Conservation (phyloP, 306 rosid species). For the Begonia masoniana region DNA sequence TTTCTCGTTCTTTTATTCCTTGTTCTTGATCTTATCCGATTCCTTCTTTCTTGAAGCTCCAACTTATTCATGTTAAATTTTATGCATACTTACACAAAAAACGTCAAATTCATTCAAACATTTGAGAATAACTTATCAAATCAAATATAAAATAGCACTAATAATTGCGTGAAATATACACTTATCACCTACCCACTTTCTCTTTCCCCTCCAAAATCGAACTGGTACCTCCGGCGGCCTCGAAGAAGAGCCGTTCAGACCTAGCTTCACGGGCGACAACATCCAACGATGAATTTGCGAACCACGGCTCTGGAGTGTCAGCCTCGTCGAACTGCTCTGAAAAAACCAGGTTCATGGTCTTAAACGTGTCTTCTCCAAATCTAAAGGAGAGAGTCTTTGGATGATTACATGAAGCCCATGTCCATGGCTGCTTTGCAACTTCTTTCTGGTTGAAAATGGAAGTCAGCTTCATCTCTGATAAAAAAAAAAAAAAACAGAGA, state of each 20-base stretch:
- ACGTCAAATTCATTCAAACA: too few relatives aligned
- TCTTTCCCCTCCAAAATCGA: slow-evolving; percentile 41
- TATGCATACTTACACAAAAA: too few relatives aligned
- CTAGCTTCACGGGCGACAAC: slow-evolving; percentile 8
- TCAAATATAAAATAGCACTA: too few relatives aligned
- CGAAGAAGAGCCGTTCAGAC: slow-evolving; percentile 72
- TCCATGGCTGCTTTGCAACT: slow-evolving; percentile 26
- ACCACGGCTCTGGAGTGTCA: slow-evolving; percentile 52
- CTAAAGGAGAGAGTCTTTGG: slow-evolving; percentile 62
- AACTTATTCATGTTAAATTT: too few relatives aligned
- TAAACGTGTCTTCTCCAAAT: slow-evolving; percentile 29
- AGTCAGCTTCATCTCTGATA: slow-evolving; percentile 18
- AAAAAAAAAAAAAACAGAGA: neutral
- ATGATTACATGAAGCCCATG: slow-evolving; percentile 39
- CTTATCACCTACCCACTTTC: slow-evolving; percentile 13
- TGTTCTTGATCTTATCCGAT: too few relatives aligned
- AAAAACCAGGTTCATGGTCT: slow-evolving; percentile 60
- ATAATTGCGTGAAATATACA: too few relatives aligned
- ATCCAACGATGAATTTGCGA: slow-evolving; percentile 58
- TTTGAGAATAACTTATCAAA: too few relatives aligned
- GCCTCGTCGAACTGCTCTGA: slow-evolving; percentile 22
- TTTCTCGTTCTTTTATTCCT: too few relatives aligned
- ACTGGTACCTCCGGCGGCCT: slow-evolving; percentile 37
- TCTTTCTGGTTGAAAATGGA: slow-evolving; percentile 32
- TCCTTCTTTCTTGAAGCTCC: too few relatives aligned